Evolutionary conservation across 2,329 filamentous ascomycete genomes (phyloP), one percentile per base, ranked within the genome.

Genomic region (Apiospora saccharicola): DNA sequence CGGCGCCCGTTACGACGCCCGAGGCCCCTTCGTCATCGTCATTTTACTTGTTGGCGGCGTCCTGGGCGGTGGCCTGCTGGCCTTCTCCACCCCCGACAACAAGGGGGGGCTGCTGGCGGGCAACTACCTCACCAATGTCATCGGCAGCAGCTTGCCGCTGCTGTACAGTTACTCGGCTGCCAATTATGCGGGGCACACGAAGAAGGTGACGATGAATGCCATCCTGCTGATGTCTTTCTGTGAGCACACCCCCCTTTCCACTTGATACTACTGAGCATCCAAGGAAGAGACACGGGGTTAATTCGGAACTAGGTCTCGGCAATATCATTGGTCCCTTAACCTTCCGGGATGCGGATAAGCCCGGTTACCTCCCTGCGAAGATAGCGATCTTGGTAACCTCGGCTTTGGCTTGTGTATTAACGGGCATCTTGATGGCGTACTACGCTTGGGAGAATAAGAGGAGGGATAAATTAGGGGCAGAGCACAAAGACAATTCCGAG

Each of bases 171-270:
- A 76, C 68, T 71, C 74, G 34, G 75, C 75, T 6, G 77, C 79
- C 44, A 81, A 81, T 75, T 82, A 87, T 22, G 86, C 86, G 0
- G 86, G 86, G 1, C 87, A 87, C 74, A 89, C 84, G 34, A 88
- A 86, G 80, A 88, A 86, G 78, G 86, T 83, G n/a, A 87, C 84
- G 0, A 84, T 87, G 43, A 85, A 85, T 6, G 86, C 86, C 1
- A 72, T 87, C 24, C 83, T 85, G 70, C 76, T 87, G 64, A 84
- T 87, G 61, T 74, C 75, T 13, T 78, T 82, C 69, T 83, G 79
- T 73, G 34, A 70, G 72, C 24, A 69, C 22, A 69, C 22, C 24
- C 14, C 7, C 10, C 43, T 12, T 30, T 16, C 10, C 43, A 22
- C 57, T 8, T 22, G n/a, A n/a, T n/a, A n/a, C n/a, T n/a, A 67